Percentiles rank a stretch among this genome's conserved stretches.
phyloP scores from a whole-genome alignment of 2,329 filamentous ascomycete species.

The Onygenales sp. region DNA sequence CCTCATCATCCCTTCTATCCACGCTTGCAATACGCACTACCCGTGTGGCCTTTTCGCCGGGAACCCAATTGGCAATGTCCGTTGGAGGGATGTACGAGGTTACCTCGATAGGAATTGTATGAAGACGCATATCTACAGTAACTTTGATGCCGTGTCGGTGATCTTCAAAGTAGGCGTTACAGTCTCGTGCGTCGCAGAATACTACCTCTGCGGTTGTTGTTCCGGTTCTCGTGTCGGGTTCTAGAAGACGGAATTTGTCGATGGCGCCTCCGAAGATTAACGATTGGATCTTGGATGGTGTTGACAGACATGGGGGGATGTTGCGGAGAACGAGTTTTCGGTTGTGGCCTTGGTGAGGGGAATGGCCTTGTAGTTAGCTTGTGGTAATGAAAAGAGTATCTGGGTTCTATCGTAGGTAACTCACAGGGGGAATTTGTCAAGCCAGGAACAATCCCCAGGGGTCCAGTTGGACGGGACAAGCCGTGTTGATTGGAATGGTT shows the following conservation, averaged over 20 bases:
- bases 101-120: slow-evolving; percentile 28
- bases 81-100: slow-evolving; percentile 21
- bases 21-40: slow-evolving; percentile 37
- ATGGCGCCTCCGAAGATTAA: slow-evolving; percentile 30
- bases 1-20: slow-evolving; percentile 25
- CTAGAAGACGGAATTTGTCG: slow-evolving; percentile 21
- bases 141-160: slow-evolving; percentile 29
- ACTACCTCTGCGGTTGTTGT: slow-evolving; percentile 21
- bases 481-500: background rate
- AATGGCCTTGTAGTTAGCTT: background rate
- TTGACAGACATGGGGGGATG: slow-evolving; percentile 24
- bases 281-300: slow-evolving; percentile 24
- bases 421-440: no score
- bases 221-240: slow-evolving; percentile 5
- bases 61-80: slow-evolving; percentile 31
- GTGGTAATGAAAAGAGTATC: background rate
- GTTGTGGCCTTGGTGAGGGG: slow-evolving; percentile 11
- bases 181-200: slow-evolving; percentile 26
- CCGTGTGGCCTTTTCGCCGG: slow-evolving; percentile 34
- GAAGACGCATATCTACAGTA: slow-evolving; percentile 18
- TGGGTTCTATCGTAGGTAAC: no score
- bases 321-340: slow-evolving; percentile 25
- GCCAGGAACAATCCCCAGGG: background rate
- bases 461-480: background rate
- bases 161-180: slow-evolving; percentile 25